Percentiles rank a stretch among this genome's conserved stretches.
phyloP scores from a whole-genome alignment of 352 stramenopile species.

The Pythium diclinum region DNA sequence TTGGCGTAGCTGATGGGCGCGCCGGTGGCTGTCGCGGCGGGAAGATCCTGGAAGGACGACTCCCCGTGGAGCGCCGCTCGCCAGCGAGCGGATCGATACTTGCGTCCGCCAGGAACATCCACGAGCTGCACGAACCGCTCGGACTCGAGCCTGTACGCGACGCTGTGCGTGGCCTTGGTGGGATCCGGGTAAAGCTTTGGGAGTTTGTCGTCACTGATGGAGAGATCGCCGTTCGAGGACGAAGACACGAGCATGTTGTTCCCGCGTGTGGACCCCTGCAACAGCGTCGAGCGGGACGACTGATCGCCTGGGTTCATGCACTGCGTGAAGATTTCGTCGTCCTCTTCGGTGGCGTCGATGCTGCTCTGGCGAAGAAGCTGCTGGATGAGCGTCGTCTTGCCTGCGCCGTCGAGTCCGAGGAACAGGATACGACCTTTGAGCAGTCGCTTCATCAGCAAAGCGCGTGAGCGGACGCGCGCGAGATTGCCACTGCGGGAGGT shows the following conservation, averaged over 20 bases:
- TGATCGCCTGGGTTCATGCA: neutral
- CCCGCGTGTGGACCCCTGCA: neutral
- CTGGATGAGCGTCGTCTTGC: conserved; percentile 57
- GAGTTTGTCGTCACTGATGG: conserved; percentile 6
- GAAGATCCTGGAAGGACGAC: neutral
- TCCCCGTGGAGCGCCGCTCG: neutral
- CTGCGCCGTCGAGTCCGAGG: conserved; percentile 51
- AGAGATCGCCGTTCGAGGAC: conserved; percentile 10
- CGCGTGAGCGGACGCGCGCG: conserved; percentile 16
- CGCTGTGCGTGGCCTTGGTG: conserved; percentile 3
- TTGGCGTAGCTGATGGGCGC: conserved; percentile 4
- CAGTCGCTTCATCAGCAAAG: conserved; percentile 36
- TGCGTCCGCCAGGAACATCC: conserved; percentile 39
- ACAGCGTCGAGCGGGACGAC: neutral
- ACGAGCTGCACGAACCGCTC: conserved; percentile 48
- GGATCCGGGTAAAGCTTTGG: conserved; percentile 10
- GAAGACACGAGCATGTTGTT: conserved; percentile 4
- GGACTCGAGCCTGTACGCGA: conserved; percentile 36
- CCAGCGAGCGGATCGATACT: conserved; percentile 22
- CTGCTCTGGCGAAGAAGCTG: conserved; percentile 34
- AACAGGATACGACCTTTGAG: conserved; percentile 42
- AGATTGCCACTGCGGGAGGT: neutral
- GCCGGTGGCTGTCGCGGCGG: neutral
- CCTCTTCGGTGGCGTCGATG: conserved; percentile 24
- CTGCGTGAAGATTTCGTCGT: neutral